These are phyloP conservation scores for Pigoraptor vietnamica DNA, from an alignment of 78 protist genomes.

Conservation along the genomic window DNA sequence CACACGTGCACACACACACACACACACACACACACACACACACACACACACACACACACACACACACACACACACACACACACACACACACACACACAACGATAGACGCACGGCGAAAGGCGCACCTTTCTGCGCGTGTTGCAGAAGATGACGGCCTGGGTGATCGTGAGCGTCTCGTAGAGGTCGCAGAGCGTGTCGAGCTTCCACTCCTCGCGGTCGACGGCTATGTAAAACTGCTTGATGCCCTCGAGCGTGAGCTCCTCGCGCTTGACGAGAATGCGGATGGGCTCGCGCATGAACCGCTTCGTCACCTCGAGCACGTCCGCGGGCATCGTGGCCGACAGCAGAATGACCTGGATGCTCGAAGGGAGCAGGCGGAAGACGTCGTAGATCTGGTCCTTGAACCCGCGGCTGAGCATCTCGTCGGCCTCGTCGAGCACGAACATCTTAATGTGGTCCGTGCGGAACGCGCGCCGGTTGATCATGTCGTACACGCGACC, in stretches of 20 bases:
- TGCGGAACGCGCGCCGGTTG: constrained; percentile 75
- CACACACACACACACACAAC: too few relatives aligned
- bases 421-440: constrained; percentile 99
- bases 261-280: constrained; percentile 96
- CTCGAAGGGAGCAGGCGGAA: constrained; percentile 84
- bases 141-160: constrained; percentile 75
- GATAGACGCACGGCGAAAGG: too few relatives aligned
- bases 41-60: too few relatives aligned
- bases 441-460: constrained; percentile 68
- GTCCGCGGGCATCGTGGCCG: constrained; percentile 98
- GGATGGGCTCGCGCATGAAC: constrained; percentile 97
- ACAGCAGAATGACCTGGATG: constrained; percentile 94
- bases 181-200: constrained; percentile 97
- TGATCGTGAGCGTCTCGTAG: constrained; percentile 81
- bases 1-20: too few relatives aligned
- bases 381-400: constrained; percentile 97
- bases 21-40: too few relatives aligned
- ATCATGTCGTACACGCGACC: constrained; percentile 99
- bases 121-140: constrained; percentile 63
- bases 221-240: constrained; percentile 94
- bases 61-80: too few relatives aligned
- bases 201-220: constrained; percentile 94
- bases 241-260: constrained; percentile 99
- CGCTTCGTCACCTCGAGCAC: constrained; percentile 91
- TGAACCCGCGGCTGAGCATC: constrained; percentile 98